Evolutionary conservation across 768 basidiomycete genomes (phyloP).

Genomic region (Pisolithus albus): DNA sequence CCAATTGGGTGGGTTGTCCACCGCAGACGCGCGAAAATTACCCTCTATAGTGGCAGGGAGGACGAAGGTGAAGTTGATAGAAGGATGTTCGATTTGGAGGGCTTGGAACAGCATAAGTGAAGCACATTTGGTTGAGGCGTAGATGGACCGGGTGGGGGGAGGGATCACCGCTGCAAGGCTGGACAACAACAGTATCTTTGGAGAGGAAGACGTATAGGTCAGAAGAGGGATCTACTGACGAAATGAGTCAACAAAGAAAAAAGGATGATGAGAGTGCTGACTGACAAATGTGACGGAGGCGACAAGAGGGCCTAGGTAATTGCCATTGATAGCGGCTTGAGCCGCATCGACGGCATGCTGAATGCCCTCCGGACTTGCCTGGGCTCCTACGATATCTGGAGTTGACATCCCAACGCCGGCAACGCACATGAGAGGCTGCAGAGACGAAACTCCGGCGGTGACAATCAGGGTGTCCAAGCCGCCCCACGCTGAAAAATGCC

Average conservation of each 20-base stretch:
- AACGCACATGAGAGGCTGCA: conserved; percentile 66
- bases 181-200: too few relatives aligned
- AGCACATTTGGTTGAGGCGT: too few relatives aligned
- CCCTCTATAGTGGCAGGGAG: too few relatives aligned
- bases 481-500: conserved; percentile 54
- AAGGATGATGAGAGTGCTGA: conserved; percentile 2
- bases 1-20: conserved; percentile 40
- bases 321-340: conserved; percentile 49
- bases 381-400: conserved; percentile 12
- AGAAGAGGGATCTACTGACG: conserved; percentile 30
- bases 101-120: too few relatives aligned
- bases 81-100: too few relatives aligned
- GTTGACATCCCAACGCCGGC: conserved; percentile 45
- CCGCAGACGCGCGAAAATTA: conserved; percentile 74
- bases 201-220: too few relatives aligned
- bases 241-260: neutral
- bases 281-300: conserved; percentile 68
- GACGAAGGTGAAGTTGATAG: too few relatives aligned
- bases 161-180: too few relatives aligned
- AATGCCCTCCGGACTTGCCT: conserved; percentile 43
- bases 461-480: conserved; percentile 81
- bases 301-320: conserved; percentile 65
- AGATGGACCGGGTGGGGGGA: too few relatives aligned
- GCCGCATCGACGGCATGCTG: conserved; percentile 52
- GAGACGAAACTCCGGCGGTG: conserved; percentile 76